phyloP scores from a whole-genome alignment of 2,329 filamentous ascomycete species.

The Xylariomycetidae sp. region DNA sequence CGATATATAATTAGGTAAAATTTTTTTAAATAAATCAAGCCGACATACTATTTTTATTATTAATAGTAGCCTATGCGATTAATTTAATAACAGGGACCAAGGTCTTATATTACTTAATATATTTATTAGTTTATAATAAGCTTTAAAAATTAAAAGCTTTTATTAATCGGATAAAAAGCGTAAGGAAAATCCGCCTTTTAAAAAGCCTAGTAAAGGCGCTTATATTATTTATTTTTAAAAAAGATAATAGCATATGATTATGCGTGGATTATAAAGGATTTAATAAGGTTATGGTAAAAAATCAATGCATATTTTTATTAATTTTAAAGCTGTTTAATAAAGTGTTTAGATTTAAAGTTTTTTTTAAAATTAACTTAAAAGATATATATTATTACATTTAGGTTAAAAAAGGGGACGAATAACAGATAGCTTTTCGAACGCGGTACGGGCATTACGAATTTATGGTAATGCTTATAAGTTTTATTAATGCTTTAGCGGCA shows the following conservation, averaged over 20 bases:
- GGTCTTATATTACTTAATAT: neutral
- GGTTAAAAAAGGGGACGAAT: neutral
- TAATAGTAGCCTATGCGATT: neutral
- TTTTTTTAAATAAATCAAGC: neutral
- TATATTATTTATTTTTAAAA: too few relatives aligned
- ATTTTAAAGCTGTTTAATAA: conserved; percentile 1
- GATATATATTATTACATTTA: neutral
- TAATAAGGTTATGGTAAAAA: too few relatives aligned
- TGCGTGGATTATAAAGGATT: too few relatives aligned
- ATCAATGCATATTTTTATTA: too few relatives aligned
- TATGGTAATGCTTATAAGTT: neutral
- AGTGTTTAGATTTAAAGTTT: neutral
- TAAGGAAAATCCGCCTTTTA: too few relatives aligned
- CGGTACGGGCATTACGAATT: neutral
- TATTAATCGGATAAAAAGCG: too few relatives aligned
- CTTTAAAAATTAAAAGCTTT: too few relatives aligned
- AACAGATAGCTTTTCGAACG: neutral
- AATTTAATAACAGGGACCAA: too few relatives aligned
- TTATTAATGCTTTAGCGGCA: neutral
- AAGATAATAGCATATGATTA: too few relatives aligned
- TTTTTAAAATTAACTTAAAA: conserved; percentile 3
- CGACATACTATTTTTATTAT: neutral
- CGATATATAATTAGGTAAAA: neutral
- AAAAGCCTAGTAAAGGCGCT: too few relatives aligned
- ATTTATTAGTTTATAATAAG: neutral